These are phyloP conservation scores for Metrosideros polymorpha DNA, from an alignment of 441 rosid genomes.

Conservation along the genomic window DNA sequence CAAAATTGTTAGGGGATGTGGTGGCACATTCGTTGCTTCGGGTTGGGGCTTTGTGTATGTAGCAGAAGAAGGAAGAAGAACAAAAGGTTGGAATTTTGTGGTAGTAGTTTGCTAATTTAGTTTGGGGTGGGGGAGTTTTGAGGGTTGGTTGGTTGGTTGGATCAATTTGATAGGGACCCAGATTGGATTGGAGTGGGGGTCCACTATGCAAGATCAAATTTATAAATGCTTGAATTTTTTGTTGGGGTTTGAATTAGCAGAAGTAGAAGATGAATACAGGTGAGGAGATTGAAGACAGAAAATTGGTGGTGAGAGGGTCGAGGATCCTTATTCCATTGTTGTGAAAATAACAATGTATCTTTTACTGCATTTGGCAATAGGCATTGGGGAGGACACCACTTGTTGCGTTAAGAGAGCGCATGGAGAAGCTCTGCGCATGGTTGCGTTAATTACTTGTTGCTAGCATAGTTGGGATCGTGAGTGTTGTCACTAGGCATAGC, in stretches of 20 bases:
- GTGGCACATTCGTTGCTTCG: not conserved
- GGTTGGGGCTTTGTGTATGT: not conserved
- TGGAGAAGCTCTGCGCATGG: constrained; percentile 29
- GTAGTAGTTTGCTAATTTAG: not conserved
- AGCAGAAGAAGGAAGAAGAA: not conserved
- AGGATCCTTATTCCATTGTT: not conserved
- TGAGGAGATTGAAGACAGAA: too few species aligned
- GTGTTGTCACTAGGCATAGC: not conserved
- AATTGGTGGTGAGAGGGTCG: too few species aligned
- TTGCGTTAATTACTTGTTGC: not conserved
- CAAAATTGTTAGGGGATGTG: not conserved
- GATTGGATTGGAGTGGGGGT: not conserved
- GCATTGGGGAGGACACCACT: not conserved
- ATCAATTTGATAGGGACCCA: not conserved
- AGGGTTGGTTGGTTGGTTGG: not conserved
- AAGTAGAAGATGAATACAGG: too few species aligned
- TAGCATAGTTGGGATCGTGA: not conserved
- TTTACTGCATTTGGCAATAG: not conserved
- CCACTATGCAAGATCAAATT: not conserved
- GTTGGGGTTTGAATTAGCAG: too few species aligned
- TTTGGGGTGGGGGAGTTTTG: not conserved
- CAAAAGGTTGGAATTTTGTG: not conserved
- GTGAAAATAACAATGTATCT: not conserved
- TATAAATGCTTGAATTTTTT: not conserved
- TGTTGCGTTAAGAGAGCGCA: not conserved